These are phyloP conservation scores for Rhodosporidiobolus sp. DNA, from an alignment of 768 basidiomycete genomes.

Conservation along the genomic window DNA sequence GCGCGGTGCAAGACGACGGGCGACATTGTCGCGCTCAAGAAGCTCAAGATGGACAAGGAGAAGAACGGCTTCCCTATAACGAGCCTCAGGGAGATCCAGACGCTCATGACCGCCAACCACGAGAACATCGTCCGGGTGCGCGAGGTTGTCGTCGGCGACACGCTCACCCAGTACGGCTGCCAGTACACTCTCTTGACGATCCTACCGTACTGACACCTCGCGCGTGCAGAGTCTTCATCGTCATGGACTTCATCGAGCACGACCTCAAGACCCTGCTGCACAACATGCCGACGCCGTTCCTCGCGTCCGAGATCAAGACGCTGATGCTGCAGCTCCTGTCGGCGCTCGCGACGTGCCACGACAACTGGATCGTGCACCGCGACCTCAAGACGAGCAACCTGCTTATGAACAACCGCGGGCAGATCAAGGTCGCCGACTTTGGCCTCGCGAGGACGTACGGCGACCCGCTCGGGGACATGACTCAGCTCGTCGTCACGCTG, in stretches of 20 bases:
- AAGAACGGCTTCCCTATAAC: slow-evolving; percentile 99
- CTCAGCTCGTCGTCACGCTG: slow-evolving; percentile 93
- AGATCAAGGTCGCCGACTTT: slow-evolving; percentile 98
- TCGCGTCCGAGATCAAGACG: slow-evolving; percentile 98
- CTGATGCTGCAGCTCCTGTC: slow-evolving; percentile 88
- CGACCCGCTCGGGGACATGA: slow-evolving; percentile 94
- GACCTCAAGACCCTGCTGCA: slow-evolving; percentile 94
- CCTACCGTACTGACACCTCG: neutral
- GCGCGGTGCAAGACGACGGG: slow-evolving; percentile 91
- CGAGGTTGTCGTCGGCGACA: slow-evolving; percentile 97
- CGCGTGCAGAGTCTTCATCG: slow-evolving; percentile 80
- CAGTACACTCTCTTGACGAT: slow-evolving; percentile 17
- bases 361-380: slow-evolving; percentile 95
- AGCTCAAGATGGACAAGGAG: slow-evolving; percentile 96
- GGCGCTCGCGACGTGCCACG: slow-evolving; percentile 88
- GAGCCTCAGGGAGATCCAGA: slow-evolving; percentile 86
- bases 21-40: slow-evolving; percentile 94
- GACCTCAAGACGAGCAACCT: slow-evolving; percentile 97
- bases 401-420: slow-evolving; percentile 97
- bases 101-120: slow-evolving; percentile 72
- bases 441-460: slow-evolving; percentile 93
- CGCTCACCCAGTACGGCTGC: slow-evolving; percentile 93
- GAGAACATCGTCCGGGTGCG: slow-evolving; percentile 96
- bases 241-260: slow-evolving; percentile 86
- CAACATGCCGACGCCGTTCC: slow-evolving; percentile 91